Evolutionary conservation across 2,329 filamentous ascomycete genomes (phyloP), one percentile per base, ranked within the genome.

Genomic region (Cladobotryum protrusum): DNA sequence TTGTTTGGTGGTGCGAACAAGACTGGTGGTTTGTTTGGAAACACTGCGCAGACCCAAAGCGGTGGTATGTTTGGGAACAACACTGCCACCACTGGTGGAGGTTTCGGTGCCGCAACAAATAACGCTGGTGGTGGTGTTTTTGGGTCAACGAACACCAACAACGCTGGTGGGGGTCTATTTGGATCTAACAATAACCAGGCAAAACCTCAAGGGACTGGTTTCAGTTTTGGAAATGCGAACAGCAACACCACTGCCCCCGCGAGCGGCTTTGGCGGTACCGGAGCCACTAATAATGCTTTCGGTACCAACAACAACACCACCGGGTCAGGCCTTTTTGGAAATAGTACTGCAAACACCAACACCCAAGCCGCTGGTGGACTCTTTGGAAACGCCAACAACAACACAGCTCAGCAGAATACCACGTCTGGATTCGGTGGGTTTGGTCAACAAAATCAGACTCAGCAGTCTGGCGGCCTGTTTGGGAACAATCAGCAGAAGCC

Each of bases 191-290:
- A 60, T 50, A 64, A 60, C 17, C 68, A 71, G 52, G 56, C 55
- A 37, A 68, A 70, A 52, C 64, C 70, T 36, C 58, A 59, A 8
- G 61, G 59, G 14, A 60, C 58, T 34, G 66, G 70, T 1, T 72
- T 72, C 53, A 68, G 64, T 45, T 73, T 74, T 35, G 70, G 70
- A 24, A 77, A 72, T 53, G 67, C 74, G 8, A 61, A 55, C 37
- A 67, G 55, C 45, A 63, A 54, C 35, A 54, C 57, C 29, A 50
- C 54, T 33, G 46, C 56, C 6, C 24, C 24, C 24, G 9, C 37
- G 37, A 41, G 17, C 37, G 37, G 37, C 5, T 52, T 57, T 11
- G 59, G 57, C 3, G 66, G 65, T 45, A 63, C 62, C 7, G 51
- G 52, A 32, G 56, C 54, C 15, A 49, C 56, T 41, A 60, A 59